Evolutionary conservation across 2,329 filamentous ascomycete species (phyloP), one percentile per base, ranked within the genome.

Genomic region (Sordariomycetes sp.): DNA sequence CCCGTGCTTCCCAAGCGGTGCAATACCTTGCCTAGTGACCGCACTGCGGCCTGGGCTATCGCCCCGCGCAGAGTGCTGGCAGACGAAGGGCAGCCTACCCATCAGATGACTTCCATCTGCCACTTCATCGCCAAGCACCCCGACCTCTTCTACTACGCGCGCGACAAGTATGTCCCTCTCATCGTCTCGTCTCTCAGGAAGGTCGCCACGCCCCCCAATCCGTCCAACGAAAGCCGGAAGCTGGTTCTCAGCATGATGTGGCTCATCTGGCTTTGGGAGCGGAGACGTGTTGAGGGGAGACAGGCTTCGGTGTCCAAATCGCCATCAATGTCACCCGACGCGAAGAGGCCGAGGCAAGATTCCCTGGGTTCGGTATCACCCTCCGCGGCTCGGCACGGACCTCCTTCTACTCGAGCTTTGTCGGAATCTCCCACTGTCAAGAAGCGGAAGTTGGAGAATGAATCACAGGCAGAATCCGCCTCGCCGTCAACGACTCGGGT

Each of bases 61-160:
- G 89, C 91, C 62, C 91, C 94, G 34, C 84, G 92, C 50, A 89
- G 91, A 57, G 95, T 99, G 32, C 74, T 99, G 24, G 86, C 90
- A 3, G 95, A 99, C 67, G 94, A 99, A 69, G 91, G 89, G 28
- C 89, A 94, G 61, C 99, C 99, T 64, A 79, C 92, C 53, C 91
- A 95, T 69, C 94, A 97, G 71, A 87, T 97, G 73, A 96, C 90
- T 56, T 94, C 88, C 73, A 97, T 99, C 64, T 97, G 96, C 75
- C 88, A 96, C 65, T 99, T 99, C 72, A 77, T 99, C 36, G 92
- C 96, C 39, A 84, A 89, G 58, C 92, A 99, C 67, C 87, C 91
- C 0, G 86, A 94, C 65, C 75, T 99, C 4, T 99, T 99, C 73
- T 99, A 95, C 64, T 92, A 97, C 61, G 90, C 90, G 1, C 80